These are phyloP conservation scores for Diphasiastrum complanatum DNA, from an alignment of 83 land plant species.

Conservation along the genomic window DNA sequence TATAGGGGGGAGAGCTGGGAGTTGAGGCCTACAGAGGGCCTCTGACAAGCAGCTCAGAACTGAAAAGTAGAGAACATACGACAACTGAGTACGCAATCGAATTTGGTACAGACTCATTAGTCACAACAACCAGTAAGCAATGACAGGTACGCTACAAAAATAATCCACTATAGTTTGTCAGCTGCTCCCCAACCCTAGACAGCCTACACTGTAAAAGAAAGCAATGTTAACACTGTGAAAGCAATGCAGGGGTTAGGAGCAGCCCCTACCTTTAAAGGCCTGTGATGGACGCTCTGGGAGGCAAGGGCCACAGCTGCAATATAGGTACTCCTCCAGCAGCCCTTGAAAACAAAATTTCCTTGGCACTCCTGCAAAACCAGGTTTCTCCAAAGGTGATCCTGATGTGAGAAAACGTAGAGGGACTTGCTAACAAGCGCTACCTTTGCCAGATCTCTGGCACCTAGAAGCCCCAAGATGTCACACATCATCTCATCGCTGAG, in stretches of 20 bases:
- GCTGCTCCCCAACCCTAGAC: background rate
- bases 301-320: slow-evolving; percentile 26
- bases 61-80: no score
- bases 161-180: no score
- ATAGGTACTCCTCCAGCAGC: slow-evolving; percentile 66
- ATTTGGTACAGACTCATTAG: no score
- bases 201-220: background rate
- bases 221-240: background rate
- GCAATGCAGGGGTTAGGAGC: background rate
- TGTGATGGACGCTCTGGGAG: background rate
- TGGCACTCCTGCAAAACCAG: slow-evolving; percentile 42
- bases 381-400: slow-evolving; percentile 82
- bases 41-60: no score
- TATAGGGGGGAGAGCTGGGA: no score
- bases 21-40: no score
- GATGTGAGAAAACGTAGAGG: slow-evolving; percentile 66
- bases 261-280: slow-evolving; percentile 26
- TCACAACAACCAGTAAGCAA: no score
- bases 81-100: no score
- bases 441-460: slow-evolving; percentile 43
- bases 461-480: slow-evolving; percentile 58
- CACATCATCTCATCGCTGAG: slow-evolving; percentile 63
- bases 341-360: slow-evolving; percentile 50
- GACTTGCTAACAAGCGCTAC: slow-evolving; percentile 67
- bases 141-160: no score